These are phyloP conservation scores for Linum tenue DNA, from an alignment of 345 rosid species.

Conservation along the genomic window DNA sequence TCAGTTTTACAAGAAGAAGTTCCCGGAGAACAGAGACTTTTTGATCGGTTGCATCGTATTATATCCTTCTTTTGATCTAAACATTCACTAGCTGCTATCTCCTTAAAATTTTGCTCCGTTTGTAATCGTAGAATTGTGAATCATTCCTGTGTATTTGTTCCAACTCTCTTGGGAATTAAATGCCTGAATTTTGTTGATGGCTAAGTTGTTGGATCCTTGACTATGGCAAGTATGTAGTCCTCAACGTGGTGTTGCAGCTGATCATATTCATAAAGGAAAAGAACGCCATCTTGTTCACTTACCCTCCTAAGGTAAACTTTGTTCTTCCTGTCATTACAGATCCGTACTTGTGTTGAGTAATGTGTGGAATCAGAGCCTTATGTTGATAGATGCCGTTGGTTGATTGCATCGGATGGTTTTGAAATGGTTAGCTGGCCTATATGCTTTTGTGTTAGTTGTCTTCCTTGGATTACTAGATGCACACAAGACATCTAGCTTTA, in stretches of 20 bases:
- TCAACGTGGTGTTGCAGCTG: constrained; percentile 82
- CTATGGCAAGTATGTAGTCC: constrained; percentile 77
- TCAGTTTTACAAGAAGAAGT: constrained; percentile 98
- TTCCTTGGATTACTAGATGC: neutral
- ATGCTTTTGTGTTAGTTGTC: neutral
- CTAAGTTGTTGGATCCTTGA: constrained; percentile 38
- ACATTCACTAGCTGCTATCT: neutral
- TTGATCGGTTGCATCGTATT: constrained; percentile 75
- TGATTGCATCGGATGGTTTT: neutral
- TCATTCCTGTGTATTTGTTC: constrained; percentile 4
- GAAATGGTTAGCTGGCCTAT: no score
- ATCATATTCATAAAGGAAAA: constrained; percentile 76
- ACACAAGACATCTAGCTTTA: no score
- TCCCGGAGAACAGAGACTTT: constrained; percentile 83
- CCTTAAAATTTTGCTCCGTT: neutral
- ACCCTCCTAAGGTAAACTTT: constrained; percentile 69
- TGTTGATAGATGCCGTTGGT: neutral
- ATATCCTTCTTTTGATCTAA: constrained; percentile 51
- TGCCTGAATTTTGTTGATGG: neutral
- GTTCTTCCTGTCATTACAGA: neutral
- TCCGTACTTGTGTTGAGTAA: neutral
- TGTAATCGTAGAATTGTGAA: neutral
- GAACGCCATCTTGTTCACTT: constrained; percentile 81
- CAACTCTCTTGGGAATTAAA: neutral
- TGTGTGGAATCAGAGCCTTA: neutral